Evolutionary conservation across 768 basidiomycete genomes (phyloP), one percentile per base, ranked within the genome.

Genomic region (Tricholomella constricta): DNA sequence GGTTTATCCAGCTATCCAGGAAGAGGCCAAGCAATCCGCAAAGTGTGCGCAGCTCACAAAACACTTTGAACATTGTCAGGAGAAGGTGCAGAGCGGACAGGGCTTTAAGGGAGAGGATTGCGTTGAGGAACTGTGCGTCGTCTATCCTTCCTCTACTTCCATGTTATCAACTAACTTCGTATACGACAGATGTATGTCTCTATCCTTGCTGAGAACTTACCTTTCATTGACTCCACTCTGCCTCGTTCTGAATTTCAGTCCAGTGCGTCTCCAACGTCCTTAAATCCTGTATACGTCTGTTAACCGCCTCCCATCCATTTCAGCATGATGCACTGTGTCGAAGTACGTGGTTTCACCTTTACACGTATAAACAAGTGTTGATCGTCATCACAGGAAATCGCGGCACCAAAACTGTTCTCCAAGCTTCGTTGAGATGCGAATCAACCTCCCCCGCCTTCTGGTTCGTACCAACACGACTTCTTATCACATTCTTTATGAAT

Each of bases 261-360:
- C 91, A 89, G 88, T 91, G 25, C 37, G 22, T 50, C 52, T 51
- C n/a, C 25, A 5, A 27, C 23, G 14, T 38, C 4, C 32, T 44
- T 41, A 27, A 19, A 47, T 29, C 27, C 15, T 34, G 40, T 9
- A 40, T 51, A 8, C 9, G 10, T 51, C 40, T 19, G 15, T 23
- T 27, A 29, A 34, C 45, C 20, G 32, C 59, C 41, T 64, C 5
- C 38, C 50, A 2, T 51, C 1, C 25, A 19, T 27, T 23, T 14
- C 62, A 91, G 87, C 73, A 81, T 92, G 85, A 94, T 94, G 91
- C 94, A 94, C 76, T 94, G 91, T 64, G 89, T 86, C 49, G 91
- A 94, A 61, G 91, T 92, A 74, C 52, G 88, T 77, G 37, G 10
- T 54, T 42, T 23, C 50, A 12, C 32, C 2, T 31, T 6, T 26